phyloP scores from a whole-genome alignment of 2,329 filamentous ascomycete genomes.

The Stemphylium vesicarium region DNA sequence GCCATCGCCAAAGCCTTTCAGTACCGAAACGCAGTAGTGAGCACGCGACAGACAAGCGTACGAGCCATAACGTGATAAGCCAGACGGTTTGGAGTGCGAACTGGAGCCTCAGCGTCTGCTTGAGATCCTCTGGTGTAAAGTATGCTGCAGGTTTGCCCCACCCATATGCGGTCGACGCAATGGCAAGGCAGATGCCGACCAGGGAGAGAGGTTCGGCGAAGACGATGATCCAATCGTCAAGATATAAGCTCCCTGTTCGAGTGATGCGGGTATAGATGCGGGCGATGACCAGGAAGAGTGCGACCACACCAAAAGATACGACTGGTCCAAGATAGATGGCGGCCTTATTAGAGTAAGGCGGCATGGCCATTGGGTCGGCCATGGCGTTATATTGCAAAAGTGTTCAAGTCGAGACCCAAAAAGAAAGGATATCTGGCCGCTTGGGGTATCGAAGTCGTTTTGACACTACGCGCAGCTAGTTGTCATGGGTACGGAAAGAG shows the following conservation, averaged over 20 bases:
- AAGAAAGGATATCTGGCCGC: neutral
- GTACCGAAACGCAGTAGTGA: slow-evolving; percentile 33
- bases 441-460: slow-evolving; percentile 5
- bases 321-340: slow-evolving; percentile 30
- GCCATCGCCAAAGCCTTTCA: slow-evolving; percentile 24
- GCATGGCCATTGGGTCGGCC: slow-evolving; percentile 4
- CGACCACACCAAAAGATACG: slow-evolving; percentile 23
- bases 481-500: neutral
- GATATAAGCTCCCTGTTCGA: slow-evolving; percentile 22
- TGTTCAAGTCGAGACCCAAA: too few relatives aligned
- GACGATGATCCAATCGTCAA: slow-evolving; percentile 38
- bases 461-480: neutral
- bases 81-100: slow-evolving; percentile 36
- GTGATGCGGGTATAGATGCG: slow-evolving; percentile 31
- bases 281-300: slow-evolving; percentile 25
- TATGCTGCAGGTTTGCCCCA: slow-evolving; percentile 34
- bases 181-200: slow-evolving; percentile 19
- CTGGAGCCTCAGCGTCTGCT: slow-evolving; percentile 22
- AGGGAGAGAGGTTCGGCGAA: slow-evolving; percentile 32
- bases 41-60: slow-evolving; percentile 34
- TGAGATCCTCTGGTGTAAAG: slow-evolving; percentile 20
- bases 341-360: slow-evolving; percentile 31
- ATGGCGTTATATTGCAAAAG: neutral
- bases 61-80: slow-evolving; percentile 30
- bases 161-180: slow-evolving; percentile 23